Base-by-base conservation (phyloP, 176 grass and related monocot species). In the Secale cereale region DNA sequence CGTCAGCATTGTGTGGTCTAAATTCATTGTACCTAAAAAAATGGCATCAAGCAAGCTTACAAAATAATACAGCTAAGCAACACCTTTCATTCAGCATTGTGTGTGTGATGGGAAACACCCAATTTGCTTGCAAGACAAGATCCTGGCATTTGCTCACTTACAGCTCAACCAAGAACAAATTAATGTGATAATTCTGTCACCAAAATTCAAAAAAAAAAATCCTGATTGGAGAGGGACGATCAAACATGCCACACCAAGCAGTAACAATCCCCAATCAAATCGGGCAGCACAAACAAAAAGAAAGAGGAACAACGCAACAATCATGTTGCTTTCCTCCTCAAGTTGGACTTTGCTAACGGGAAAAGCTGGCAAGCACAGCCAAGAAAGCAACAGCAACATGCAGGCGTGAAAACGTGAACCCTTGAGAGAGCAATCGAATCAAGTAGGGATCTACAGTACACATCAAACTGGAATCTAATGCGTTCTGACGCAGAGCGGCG, bases 61-160 rank as follows among this genome's bases (percentile, higher is more conserved):
- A 84, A 87, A 80, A 74, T 61, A 81, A 83, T 71, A 87, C 81
- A 91, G 89, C 85, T 87, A 91, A 87, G 89, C 81, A 85, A 80
- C 30, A 76, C 30, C 76, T 85, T 81, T 60, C 82, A 76, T 81
- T 81, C 85, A 76, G 69, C 76, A 63, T 41, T 81, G 40, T 77
- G 77, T 81, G 40, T 77, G 77, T 85, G 89, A 77, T 77, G 62
- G 36, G 52, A 85, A 77, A 77, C 81, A 48, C 16, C 78, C 76
- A 52, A 78, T 62, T 91, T 88, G 81, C 86, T 39, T 54, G 9
- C 30, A 83, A 87, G 45, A 67, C 59, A 91, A 70, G 22, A 73
- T 65, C 64, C 59, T 68, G 71, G 62, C 79, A 20, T 82, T 82
- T 85, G 36, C 57, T 37, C 57, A 67, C 17, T 54, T 67, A 16